Base-by-base conservation (phyloP, 345 rosid genomes). In the Eucalyptus tenuipes region DNA sequence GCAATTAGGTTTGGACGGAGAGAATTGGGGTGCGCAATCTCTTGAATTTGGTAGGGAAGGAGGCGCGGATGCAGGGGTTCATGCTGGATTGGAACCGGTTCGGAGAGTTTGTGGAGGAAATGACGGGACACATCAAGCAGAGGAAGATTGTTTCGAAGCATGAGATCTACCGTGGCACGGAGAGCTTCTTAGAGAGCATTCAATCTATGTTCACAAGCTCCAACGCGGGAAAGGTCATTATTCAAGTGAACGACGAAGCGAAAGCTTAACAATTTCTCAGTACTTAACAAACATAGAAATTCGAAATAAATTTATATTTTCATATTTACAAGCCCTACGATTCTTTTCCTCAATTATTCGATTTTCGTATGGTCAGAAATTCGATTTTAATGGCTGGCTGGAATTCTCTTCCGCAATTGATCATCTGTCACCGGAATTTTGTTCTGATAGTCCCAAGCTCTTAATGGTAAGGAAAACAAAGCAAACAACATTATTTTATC, bases 1-100 rank as follows among this genome's bases (percentile, higher is more conserved):
- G 27, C 10, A 7, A 40, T 47, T 86, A 94, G 95, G 89, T 66
- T 11, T 91, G 93, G 93, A 91, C 88, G 13, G 92, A 94, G 87
- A 91, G 94, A 80, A 92, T 91, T 4, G 95, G 94, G 31, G 91
- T 93, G 68, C 90, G 94, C 17, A 93, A 92, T 82, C 84, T 94
- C 88, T 84, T 94, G 75, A 94, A 94, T 66, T 66, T 89, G 53
- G 90, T 94, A 29, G 94, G 94, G 7, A 94, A 94, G 88, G 91
- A 87, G 87, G 96, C 92, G 87, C 89, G 91, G 89, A 88, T 94
- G 89, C 90, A 93, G 88, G 96, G 96, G 71, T 94, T 52, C 45
- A 2, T 92, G 90, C 20, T 92, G 64, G 90, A 80, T 71, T 90
- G 93, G 88, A 66, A 90, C 27, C 91, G 90, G 55, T 92, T 88